These are phyloP conservation scores for Candida frijolesensis DNA, from an alignment of 1,139 yeast species.

Conservation along the genomic window DNA sequence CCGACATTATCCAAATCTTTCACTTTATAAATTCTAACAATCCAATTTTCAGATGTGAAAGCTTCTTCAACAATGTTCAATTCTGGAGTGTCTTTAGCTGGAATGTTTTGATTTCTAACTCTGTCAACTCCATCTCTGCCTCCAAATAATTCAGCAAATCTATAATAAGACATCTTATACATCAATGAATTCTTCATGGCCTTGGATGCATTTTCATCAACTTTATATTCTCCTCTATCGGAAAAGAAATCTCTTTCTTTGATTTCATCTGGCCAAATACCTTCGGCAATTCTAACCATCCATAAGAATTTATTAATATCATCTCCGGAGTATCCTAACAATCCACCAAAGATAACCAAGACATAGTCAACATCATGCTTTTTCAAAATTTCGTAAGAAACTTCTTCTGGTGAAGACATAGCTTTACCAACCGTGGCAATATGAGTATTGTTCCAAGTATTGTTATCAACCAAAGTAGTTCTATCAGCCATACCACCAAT, in stretches of 20 bases:
- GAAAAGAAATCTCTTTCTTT: constrained; percentile 85
- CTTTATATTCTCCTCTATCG: constrained; percentile 81
- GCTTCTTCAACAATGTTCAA: constrained; percentile 89
- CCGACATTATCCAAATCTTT: constrained; percentile 89
- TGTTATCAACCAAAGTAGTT: constrained; percentile 96
- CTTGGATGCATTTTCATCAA: constrained; percentile 78
- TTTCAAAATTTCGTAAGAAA: constrained; percentile 82
- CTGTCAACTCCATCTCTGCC: constrained; percentile 78
- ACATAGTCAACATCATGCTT: constrained; percentile 96
- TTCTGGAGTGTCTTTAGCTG: constrained; percentile 56
- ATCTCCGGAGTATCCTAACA: constrained; percentile 93
- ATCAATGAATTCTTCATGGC: constrained; percentile 87
- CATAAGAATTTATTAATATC: constrained; percentile 95
- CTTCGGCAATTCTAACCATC: constrained; percentile 99
- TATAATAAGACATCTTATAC: constrained; percentile 94
- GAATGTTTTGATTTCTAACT: constrained; percentile 81
- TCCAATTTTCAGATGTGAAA: constrained; percentile 94
- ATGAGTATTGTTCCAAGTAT: constrained; percentile 99
- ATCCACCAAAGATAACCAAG: constrained; percentile 90
- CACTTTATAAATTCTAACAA: constrained; percentile 91
- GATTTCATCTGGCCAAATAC: constrained; percentile 98
- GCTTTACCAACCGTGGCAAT: constrained; percentile 99
- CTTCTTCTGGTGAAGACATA: constrained; percentile 88
- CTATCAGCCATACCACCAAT: constrained; percentile 99
- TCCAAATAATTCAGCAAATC: constrained; percentile 74